Base-by-base conservation (phyloP, 768 basidiomycete genomes). In the Xerocomellus amylosporus region DNA sequence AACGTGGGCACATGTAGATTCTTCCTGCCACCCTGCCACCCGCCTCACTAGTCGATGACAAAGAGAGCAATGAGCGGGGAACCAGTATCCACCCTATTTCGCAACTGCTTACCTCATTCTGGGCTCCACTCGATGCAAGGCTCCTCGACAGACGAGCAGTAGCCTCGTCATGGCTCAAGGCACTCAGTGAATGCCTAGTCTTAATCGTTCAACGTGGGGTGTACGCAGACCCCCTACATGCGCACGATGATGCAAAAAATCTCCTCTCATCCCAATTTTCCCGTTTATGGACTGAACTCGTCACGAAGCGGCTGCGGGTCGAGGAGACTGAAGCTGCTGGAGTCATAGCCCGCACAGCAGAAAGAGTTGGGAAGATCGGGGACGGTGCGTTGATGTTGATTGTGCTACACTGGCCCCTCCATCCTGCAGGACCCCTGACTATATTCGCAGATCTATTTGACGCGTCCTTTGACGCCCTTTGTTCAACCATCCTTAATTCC, bases 21-120 rank as follows among this genome's bases (percentile, higher is more conserved):
- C 60, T 67, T 28, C 69, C 53, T 34, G 10, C 43, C 13, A 15
- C 50, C n/a, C 46, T 68, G 14, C 64, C 66, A 15, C 33, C 53
- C n/a, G 0, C 36, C 26, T 48, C 53, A 9, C 40, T 34, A 22
- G 43, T 36, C 15, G 41, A 19, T 24, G 50, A 44, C 6, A 12
- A 53, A 28, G 49, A 50, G n/a, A 13, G 2, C 8, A 44, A 28
- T 5, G 22, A 41, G 34, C 46, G n/a, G 17, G 33, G 12, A 4
- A 17, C 19, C 14, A 12, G 9, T 15, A 36, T 45, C 28, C 66
- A 20, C 68, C 74, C 67, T 47, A 65, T 87, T 3, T 59, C 73
- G 3, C 75, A 78, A 28, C 72, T 96, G 40, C 89, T 93, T 65
- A 71, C 76, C 1, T 82, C 90, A 0, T 85, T 98, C 62, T 97